Base-by-base conservation (phyloP, 2,329 filamentous ascomycete genomes). In the Alternaria consortialis region DNA sequence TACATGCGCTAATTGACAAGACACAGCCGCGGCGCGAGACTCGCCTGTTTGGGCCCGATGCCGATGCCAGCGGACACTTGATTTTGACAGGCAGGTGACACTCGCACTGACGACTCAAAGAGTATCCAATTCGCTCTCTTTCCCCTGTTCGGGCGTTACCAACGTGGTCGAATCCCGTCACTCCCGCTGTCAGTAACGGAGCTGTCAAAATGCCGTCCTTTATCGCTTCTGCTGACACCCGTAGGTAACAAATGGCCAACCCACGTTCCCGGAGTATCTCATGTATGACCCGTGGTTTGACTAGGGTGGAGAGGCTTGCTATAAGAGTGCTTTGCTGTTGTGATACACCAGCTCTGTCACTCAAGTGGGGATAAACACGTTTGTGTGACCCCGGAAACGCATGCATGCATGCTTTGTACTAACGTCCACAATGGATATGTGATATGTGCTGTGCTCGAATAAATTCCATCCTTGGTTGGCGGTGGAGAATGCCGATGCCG, bases 101-200 rank as follows among this genome's bases (percentile, higher is more conserved):
- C 69, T 71, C 56, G 64, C 63, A 74, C 71, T 60, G 48, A 65
- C 54, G 40, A 46, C 51, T 44, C 53, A 58, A 42, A 54, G 50
- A 50, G 39, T 32, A 59, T 44, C 58, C 47, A 56, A 58, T 63
- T 46, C 58, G 50, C 7, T 68, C 53, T 61, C 53, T 63, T 48
- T 48, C 39, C 42, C 32, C 43, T 56, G 25, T 44, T 56, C 31
- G 43, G 58, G 67, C 70, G 53, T 31, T 67, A 72, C 69, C 58
- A 58, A 66, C 57, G 62, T 76, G 69, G 70, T 56, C 65, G 74
- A 67, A 72, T 64, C 61, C 54, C 66, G 67, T 65, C 63, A 68
- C 66, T 73, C 63, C 71, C 69, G 73, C 70, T 74, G 71, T 74
- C 70, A 73, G 67, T 71, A 67, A 68, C 72, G 64, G 58, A 68